Percentiles rank a stretch among this genome's conserved stretches.
Evolutionary conservation across 139 green algal genomes (phyloP).

Genomic region (Bryopsis sp.): DNA sequence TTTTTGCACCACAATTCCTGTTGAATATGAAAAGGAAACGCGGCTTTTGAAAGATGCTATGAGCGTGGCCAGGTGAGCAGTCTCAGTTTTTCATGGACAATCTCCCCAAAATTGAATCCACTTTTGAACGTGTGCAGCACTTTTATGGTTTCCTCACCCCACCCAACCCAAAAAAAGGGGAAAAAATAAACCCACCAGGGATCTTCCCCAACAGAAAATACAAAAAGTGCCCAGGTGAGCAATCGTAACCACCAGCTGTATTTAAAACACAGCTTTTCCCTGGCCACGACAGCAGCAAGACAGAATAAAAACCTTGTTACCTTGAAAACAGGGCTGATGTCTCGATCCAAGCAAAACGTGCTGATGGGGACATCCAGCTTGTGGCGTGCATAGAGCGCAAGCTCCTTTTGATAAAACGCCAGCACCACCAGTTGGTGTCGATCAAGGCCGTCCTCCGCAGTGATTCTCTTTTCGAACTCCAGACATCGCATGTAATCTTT

Average conservation of each 20-base stretch:
- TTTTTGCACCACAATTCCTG: constrained; percentile 89
- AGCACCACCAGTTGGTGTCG: constrained; percentile 45
- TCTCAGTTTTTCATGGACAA: no score
- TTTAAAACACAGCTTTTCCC: no score
- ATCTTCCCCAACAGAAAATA: no score
- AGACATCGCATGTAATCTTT: constrained; percentile 35
- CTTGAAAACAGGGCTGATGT: constrained; percentile 76
- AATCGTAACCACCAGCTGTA: no score
- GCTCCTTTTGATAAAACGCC: constrained; percentile 78
- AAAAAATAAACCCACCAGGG: no score
- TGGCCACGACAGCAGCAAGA: no score
- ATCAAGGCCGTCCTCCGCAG: constrained; percentile 24
- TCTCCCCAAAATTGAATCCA: no score
- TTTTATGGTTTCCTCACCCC: background rate
- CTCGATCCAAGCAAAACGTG: constrained; percentile 58
- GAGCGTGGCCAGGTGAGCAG: no score
- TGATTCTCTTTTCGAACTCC: constrained; percentile 25
- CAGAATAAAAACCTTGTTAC: constrained; percentile 22
- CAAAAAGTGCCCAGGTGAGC: no score
- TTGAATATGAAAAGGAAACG: no score
- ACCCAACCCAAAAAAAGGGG: background rate
- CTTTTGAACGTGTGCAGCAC: no score
- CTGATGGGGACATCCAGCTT: constrained; percentile 43
- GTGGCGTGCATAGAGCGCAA: constrained; percentile 41
- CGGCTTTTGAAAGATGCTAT: no score